phyloP scores from a whole-genome alignment of 1,284 basidiomycete genomes.

The Chalciporus piperatoides region DNA sequence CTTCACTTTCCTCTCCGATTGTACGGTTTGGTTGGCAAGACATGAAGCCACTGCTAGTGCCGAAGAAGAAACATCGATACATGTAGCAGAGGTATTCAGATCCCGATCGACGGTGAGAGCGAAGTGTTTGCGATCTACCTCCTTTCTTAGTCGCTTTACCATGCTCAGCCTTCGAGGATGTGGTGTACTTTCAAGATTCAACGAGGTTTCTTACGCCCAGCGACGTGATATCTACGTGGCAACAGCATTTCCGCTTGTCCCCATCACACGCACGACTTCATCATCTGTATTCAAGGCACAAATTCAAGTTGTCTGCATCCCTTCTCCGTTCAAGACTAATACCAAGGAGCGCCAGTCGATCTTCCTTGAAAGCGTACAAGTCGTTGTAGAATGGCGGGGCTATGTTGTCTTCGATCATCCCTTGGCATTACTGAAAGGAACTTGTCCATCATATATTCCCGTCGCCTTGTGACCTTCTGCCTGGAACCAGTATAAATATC shows the following conservation, averaged over 20 bases:
- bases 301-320: not conserved
- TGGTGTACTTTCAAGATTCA: constrained; percentile 36
- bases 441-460: not conserved
- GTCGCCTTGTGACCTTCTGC: constrained; percentile 51
- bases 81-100: constrained; percentile 39
- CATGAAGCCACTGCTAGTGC: constrained; percentile 6
- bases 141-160: not conserved
- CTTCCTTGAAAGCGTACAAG: constrained; percentile 39
- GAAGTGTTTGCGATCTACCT: not conserved
- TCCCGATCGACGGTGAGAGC: constrained; percentile 47
- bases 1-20: constrained; percentile 68
- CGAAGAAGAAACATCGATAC: constrained; percentile 20
- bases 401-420: constrained; percentile 40
- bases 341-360: constrained; percentile 10
- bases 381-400: constrained; percentile 39
- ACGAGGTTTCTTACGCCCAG: constrained; percentile 23
- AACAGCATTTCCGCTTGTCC: not conserved
- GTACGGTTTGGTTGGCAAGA: constrained; percentile 61
- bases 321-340: not conserved
- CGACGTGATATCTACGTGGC: not conserved
- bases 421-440: not conserved
- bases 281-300: too few species aligned
- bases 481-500: constrained; percentile 62
- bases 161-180: constrained; percentile 36
- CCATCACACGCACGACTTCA: not conserved